Evolutionary conservation across 495 filamentous ascomycete genomes (phyloP), one percentile per base, ranked within the genome.

Genomic region (Hamigera avellanea): DNA sequence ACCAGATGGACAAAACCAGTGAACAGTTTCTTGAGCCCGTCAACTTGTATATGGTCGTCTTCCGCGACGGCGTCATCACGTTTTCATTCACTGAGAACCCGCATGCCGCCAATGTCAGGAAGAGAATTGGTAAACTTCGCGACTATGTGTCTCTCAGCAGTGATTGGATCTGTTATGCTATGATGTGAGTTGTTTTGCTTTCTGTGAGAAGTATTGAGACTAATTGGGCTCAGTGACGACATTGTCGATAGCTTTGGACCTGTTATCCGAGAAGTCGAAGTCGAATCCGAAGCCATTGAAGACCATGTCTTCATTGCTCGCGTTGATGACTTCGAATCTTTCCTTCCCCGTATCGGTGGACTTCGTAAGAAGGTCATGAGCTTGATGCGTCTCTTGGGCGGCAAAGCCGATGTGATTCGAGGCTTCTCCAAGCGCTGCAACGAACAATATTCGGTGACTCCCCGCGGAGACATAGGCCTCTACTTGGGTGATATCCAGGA

Each of bases 341-440:
- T 95, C 52, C 62, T 98, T 35, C 83, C 83, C 19, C 82, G 81
- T 37, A 93, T 96, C 43, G 89, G 89, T 50, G 75, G 78, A 13
- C 79, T 84, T 26, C 85, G 91, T 47, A 95, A 95, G 66, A 91
- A 87, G 35, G 87, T 93, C 42, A 94, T 95, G 76, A 81, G 76
- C 14, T 60, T 98, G 35, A 85, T 95, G 73, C 84, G 91, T 21
- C 75, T 96, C 3, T 66, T 98, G 6, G 88, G 87, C 25, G 93
- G 91, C 40, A 98, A 98, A 54, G 93, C 91, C 8, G 91, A 98
- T 52, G 93, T 98, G 39, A 87, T 98, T 43, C 83, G 81, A 33
- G 91, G 91, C 13, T 98, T 98, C 53, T 88, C 91, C 21, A 98
- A 98, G 61, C 81, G 91, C 30, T 98, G 91, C 72, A 98, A 95